Base-by-base conservation (phyloP, 495 filamentous ascomycete genomes). In the Lasiosphaeris hirsuta region DNA sequence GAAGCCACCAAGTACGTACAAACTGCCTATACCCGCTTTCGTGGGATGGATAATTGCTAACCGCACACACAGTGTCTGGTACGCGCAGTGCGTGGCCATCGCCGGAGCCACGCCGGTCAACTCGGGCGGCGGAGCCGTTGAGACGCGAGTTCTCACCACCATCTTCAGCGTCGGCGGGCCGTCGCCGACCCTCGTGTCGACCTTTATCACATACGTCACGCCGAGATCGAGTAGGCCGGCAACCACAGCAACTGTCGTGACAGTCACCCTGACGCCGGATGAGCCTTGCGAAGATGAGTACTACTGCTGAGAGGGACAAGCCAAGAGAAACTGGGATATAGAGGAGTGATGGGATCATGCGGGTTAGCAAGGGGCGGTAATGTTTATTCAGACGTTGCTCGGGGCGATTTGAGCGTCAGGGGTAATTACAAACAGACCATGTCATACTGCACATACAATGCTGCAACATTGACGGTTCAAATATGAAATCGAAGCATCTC, bases 181-280 rank as follows among this genome's bases (percentile, higher is more conserved):
- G 14, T 44, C 19, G 4, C 65, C 65, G 34, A 65, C 60, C 0
- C 48, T 62, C 13, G 56, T 68, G 10, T 56, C 63, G 3, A 68
- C 63, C 1, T 37, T 41, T 15, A 63, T 65, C 35, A 68, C 65
- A 0, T 65, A 62, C 38, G 45, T 63, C 10, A 59, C 49, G 3
- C 59, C 62, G 14, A 49, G 54, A 44, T 59, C 52, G 13, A 47
- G 56, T 11, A 40, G 50, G 15, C 56, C 59, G 11, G 43, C 61
- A 2, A 44, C 54, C 8, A 13, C 47, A 10, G 18, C 54, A 11
- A 51, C 64, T 41, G 42, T 55, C 11, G 51, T 60, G 11, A 68
- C 63, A 11, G 46, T 68, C n/a, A 66, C 65, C 0, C 33, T 65
- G 36, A 14, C 54, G 14, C 65, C 65, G 8, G 63, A 68, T 18